phyloP scores from a whole-genome alignment of 2,329 filamentous ascomycete genomes.

The Grosmannia huntii region DNA sequence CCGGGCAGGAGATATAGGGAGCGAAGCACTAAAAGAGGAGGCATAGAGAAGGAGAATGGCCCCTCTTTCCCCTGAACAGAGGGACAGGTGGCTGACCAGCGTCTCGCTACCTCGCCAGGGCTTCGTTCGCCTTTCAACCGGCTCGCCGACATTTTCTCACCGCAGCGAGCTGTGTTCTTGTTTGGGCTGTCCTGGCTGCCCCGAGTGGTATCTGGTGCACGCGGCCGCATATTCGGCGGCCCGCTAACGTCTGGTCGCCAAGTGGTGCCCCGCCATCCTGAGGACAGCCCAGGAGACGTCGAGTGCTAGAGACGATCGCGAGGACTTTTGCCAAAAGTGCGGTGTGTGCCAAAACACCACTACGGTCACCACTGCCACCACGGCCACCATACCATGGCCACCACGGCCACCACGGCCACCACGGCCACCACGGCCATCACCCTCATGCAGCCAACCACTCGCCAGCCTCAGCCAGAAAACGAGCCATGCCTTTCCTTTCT shows the following conservation, averaged over 20 bases:
- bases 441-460: neutral
- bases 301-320: neutral
- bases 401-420: neutral
- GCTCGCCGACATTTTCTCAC: neutral
- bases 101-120: neutral
- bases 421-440: neutral
- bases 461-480: neutral
- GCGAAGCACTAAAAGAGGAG: too few species aligned
- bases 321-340: neutral
- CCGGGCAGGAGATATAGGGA: neutral
- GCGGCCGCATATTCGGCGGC: conserved; percentile 8
- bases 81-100: neutral
- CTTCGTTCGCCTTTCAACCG: neutral
- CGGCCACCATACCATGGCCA: neutral
- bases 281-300: neutral
- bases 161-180: neutral
- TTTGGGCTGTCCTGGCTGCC: neutral
- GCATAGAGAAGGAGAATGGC: too few species aligned
- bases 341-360: neutral
- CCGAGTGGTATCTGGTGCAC: neutral
- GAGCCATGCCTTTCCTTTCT: neutral
- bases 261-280: neutral
- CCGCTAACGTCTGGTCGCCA: conserved; percentile 4
- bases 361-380: neutral
- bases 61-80: neutral